Percentiles rank a stretch among this genome's conserved stretches.
Evolutionary conservation across 495 filamentous ascomycete genomes (phyloP).

Genomic region (Talaromyces liani): DNA sequence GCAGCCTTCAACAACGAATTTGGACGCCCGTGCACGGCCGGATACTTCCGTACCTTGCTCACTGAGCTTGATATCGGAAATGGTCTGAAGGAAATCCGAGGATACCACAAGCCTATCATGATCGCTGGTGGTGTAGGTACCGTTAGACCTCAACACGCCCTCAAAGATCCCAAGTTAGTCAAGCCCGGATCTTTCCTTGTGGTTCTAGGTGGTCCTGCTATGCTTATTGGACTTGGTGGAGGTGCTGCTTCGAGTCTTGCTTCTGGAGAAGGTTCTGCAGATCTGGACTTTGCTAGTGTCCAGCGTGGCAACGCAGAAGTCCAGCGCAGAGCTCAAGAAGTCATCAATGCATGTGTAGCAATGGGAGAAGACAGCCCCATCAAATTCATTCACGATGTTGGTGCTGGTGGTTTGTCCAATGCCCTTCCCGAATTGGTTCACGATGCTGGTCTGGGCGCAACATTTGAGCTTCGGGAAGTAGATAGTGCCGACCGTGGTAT

Average conservation of each 20-base stretch:
- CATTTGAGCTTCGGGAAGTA: constrained; percentile 85
- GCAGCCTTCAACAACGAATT: constrained; percentile 98
- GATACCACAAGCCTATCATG: constrained; percentile 99
- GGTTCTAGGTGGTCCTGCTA: constrained; percentile 89
- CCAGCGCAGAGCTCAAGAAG: constrained; percentile 89
- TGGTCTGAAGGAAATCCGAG: constrained; percentile 63
- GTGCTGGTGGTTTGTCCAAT: constrained; percentile 90
- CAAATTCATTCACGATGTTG: constrained; percentile 93
- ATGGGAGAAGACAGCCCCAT: constrained; percentile 82
- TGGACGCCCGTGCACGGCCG: constrained; percentile 81
- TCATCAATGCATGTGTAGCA: constrained; percentile 87
- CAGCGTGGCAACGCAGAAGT: constrained; percentile 91
- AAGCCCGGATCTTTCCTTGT: constrained; percentile 78
- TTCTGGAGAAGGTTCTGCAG: constrained; percentile 79
- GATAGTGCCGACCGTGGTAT: constrained; percentile 84
- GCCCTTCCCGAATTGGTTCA: constrained; percentile 88
- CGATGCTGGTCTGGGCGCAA: constrained; percentile 80
- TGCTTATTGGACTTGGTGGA: constrained; percentile 94
- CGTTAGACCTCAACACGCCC: constrained; percentile 87
- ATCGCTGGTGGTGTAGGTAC: constrained; percentile 93
- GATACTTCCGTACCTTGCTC: constrained; percentile 84
- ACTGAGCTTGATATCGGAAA: constrained; percentile 54
- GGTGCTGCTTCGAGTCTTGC: constrained; percentile 89
- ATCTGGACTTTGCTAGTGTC: constrained; percentile 92
- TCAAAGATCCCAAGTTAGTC: constrained; percentile 72